Conservation (phyloP, 345 rosid genomes). For the Trapa incisa region DNA sequence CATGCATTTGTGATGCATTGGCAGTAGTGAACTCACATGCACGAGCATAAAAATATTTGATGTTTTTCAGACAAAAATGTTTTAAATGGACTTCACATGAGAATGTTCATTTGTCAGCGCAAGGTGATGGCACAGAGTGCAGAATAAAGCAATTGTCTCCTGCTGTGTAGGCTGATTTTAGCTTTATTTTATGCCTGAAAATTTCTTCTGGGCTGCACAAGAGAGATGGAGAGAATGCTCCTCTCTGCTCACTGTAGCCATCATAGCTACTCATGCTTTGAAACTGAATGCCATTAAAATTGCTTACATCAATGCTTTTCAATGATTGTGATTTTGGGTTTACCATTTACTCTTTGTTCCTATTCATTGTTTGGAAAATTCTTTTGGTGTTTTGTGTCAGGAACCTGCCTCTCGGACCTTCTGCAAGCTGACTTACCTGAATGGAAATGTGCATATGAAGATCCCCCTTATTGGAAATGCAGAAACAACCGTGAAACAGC, state of each 20-base stretch:
- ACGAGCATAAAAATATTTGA: background rate
- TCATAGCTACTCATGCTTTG: background rate
- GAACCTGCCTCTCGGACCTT: conserved; percentile 48
- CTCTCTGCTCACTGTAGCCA: background rate
- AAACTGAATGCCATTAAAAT: background rate
- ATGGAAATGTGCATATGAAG: conserved; percentile 9
- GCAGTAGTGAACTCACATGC: background rate
- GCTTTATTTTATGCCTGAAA: background rate
- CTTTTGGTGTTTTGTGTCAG: conserved; percentile 19
- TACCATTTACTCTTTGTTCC: background rate
- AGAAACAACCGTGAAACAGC: conserved; percentile 17
- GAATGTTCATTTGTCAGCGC: background rate
- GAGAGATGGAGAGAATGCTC: background rate
- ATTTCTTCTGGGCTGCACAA: background rate
- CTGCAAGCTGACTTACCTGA: conserved; percentile 28
- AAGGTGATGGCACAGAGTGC: background rate
- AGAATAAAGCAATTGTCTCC: background rate
- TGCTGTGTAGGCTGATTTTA: background rate
- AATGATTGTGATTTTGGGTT: background rate
- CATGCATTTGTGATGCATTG: background rate
- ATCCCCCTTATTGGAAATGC: conserved; percentile 4
- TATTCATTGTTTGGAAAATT: background rate
- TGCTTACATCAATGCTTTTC: background rate
- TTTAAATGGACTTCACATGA: background rate
- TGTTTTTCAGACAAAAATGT: background rate